Conservation (phyloP, 768 basidiomycete genomes). For the Mycena galopus region DNA sequence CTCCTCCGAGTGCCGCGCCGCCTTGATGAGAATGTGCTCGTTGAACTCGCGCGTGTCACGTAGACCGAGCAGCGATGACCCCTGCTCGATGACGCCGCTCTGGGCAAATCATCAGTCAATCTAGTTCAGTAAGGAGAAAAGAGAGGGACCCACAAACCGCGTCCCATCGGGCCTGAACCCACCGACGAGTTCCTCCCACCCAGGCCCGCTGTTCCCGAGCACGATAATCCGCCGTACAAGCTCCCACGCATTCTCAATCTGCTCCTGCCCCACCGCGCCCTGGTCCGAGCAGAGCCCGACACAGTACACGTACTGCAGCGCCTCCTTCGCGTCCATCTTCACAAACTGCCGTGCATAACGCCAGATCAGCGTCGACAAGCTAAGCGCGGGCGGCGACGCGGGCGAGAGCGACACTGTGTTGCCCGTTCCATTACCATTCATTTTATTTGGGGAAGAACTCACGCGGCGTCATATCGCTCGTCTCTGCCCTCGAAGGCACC, state of each 20-base stretch:
- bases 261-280: conserved; percentile 81
- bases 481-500: conserved; percentile 84
- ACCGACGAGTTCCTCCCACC: conserved; percentile 96
- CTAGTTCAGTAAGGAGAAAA: neutral
- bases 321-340: conserved; percentile 93
- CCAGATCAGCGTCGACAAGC: conserved; percentile 89
- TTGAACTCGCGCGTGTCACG: conserved; percentile 77
- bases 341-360: conserved; percentile 94
- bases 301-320: conserved; percentile 94
- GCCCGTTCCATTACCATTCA: neutral
- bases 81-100: conserved; percentile 91
- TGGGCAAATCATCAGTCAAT: conserved; percentile 45
- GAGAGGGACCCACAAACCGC: conserved; percentile 76
- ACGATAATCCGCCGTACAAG: conserved; percentile 84
- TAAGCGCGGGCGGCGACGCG: conserved; percentile 77
- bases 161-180: conserved; percentile 91
- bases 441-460: conserved; percentile 46
- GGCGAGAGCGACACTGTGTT: conserved; percentile 75
- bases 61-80: conserved; percentile 81
- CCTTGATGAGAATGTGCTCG: conserved; percentile 83
- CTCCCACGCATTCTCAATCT: conserved; percentile 86
- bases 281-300: conserved; percentile 85
- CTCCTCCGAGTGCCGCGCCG: conserved; percentile 85
- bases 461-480: conserved; percentile 89
- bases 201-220: conserved; percentile 80